Conservation (phyloP, 345 rosid species). For the Populus davidiana region DNA sequence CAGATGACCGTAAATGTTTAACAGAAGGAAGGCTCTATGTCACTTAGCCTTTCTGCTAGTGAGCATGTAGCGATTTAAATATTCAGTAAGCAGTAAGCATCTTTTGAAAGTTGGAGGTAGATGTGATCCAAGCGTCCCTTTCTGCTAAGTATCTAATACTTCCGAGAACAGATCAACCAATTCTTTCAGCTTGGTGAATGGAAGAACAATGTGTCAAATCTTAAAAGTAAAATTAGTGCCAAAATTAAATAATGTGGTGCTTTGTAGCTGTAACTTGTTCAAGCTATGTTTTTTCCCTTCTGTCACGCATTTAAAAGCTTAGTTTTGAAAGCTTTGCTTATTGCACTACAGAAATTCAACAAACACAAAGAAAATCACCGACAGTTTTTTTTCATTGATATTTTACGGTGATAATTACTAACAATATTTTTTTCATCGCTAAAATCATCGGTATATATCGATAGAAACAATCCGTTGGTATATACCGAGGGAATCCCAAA, state of each 20-base stretch:
- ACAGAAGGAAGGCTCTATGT: background rate
- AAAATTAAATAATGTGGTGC: background rate
- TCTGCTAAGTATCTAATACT: constrained; percentile 21
- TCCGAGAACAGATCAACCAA: background rate
- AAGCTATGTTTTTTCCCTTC: too few relatives aligned
- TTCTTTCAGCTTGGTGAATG: background rate
- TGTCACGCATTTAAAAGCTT: too few relatives aligned
- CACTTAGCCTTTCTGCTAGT: background rate
- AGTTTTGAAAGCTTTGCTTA: too few relatives aligned
- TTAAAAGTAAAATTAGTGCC: background rate
- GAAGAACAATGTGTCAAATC: constrained; percentile 29
- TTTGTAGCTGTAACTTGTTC: background rate
- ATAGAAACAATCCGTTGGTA: too few relatives aligned
- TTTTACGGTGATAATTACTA: too few relatives aligned
- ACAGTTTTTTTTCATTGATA: too few relatives aligned
- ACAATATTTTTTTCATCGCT: too few relatives aligned
- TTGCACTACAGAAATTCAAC: too few relatives aligned
- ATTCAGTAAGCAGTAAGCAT: constrained; percentile 1
- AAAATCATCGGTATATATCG: too few relatives aligned
- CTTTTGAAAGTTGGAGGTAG: constrained; percentile 5
- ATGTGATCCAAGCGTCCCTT: constrained; percentile 13
- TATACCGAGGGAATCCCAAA: too few relatives aligned
- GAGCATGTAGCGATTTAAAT: background rate
- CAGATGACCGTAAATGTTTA: background rate
- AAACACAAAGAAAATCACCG: too few relatives aligned